Percentiles rank a stretch among this genome's conserved stretches.
phyloP scores from a whole-genome alignment of 306 rosid species.

The Dryas drummondii region DNA sequence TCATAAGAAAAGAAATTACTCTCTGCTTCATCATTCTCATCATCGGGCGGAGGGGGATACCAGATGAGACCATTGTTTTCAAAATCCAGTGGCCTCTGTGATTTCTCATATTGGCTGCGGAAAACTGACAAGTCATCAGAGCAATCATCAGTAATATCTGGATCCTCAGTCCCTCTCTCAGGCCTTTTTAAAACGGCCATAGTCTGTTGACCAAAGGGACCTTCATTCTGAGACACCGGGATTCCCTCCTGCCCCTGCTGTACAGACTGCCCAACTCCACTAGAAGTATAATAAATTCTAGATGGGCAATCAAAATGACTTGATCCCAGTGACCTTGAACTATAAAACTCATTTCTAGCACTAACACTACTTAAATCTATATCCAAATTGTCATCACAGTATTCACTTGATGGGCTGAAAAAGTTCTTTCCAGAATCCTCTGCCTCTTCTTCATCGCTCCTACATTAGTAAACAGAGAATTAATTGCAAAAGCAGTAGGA shows the following conservation, averaged over 20 bases:
- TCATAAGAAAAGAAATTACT: constrained; percentile 64
- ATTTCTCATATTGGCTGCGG: constrained; percentile 45
- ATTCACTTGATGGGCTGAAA: constrained; percentile 72
- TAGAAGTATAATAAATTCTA: constrained; percentile 61
- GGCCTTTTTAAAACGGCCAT: constrained; percentile 70
- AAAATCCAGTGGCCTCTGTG: constrained; percentile 78
- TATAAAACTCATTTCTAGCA: constrained; percentile 61
- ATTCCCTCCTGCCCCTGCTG: constrained; percentile 58
- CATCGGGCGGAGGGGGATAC: constrained; percentile 87
- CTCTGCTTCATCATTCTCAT: constrained; percentile 68
- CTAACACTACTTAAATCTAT: constrained; percentile 77
- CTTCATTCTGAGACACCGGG: constrained; percentile 39
- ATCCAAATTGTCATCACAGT: constrained; percentile 60
- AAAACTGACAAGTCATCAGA: constrained; percentile 63
- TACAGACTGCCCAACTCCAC: constrained; percentile 54
- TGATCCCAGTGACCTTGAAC: constrained; percentile 55
- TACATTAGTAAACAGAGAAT: constrained; percentile 36
- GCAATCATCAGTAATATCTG: constrained; percentile 56
- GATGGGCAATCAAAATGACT: constrained; percentile 79
- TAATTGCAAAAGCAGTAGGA: constrained; percentile 5
- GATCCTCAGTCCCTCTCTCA: constrained; percentile 52
- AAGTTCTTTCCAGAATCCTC: constrained; percentile 68
- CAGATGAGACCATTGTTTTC: constrained; percentile 77
- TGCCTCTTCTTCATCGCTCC: constrained; percentile 78
- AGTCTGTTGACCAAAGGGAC: constrained; percentile 49